phyloP scores from a whole-genome alignment of 1,284 basidiomycete genomes.

The Xerocomus amazonicus region DNA sequence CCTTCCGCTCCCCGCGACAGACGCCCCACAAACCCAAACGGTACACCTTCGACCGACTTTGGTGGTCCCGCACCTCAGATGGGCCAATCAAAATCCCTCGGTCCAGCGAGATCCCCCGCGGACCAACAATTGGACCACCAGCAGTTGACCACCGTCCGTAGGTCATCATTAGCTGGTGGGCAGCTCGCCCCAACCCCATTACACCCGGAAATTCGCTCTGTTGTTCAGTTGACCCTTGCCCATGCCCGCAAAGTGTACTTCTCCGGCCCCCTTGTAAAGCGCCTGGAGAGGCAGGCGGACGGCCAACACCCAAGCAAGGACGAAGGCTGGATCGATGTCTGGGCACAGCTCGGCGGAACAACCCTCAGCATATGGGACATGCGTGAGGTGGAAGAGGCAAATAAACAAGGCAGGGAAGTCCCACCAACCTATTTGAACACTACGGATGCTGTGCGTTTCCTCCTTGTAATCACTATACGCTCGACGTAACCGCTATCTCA shows the following conservation, averaged over 20 bases:
- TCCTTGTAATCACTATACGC: neutral
- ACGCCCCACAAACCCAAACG: slow-evolving; percentile 13
- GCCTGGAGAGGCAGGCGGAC: slow-evolving; percentile 72
- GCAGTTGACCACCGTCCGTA: slow-evolving; percentile 12
- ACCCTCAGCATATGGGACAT: slow-evolving; percentile 92
- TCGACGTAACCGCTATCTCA: slow-evolving; percentile 28
- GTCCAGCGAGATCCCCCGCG: slow-evolving; percentile 22
- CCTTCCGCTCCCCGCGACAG: slow-evolving; percentile 9
- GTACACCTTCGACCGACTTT: slow-evolving; percentile 15
- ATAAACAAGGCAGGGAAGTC: slow-evolving; percentile 74
- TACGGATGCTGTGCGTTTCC: slow-evolving; percentile 73
- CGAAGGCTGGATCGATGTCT: slow-evolving; percentile 88
- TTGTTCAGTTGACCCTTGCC: slow-evolving; percentile 62
- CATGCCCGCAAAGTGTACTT: slow-evolving; percentile 79
- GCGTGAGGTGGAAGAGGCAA: slow-evolving; percentile 78
- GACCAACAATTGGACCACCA: slow-evolving; percentile 19
- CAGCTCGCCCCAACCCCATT: slow-evolving; percentile 38
- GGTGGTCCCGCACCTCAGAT: slow-evolving; percentile 25
- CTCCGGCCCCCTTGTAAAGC: slow-evolving; percentile 73
- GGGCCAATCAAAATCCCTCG: slow-evolving; percentile 34
- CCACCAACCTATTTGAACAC: slow-evolving; percentile 85
- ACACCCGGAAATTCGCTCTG: slow-evolving; percentile 76
- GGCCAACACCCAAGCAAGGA: slow-evolving; percentile 70
- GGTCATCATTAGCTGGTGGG: slow-evolving; percentile 23
- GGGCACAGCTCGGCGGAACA: slow-evolving; percentile 92